Conservation (phyloP, 2,329 filamentous ascomycete genomes). For the Phialophora chinensis region DNA sequence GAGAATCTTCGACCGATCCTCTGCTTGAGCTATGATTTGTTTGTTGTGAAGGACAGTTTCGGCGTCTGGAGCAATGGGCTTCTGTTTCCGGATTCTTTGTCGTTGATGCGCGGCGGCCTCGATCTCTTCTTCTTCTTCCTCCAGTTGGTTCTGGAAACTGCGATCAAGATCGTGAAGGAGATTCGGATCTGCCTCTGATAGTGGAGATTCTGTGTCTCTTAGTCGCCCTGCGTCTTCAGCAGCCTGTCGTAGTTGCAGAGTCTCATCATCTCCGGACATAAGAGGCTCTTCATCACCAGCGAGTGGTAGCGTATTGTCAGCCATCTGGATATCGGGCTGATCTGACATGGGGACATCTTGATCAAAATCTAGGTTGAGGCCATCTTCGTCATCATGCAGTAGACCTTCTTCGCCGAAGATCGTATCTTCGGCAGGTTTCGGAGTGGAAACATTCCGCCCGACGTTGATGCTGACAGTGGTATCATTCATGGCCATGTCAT, state of each 20-base stretch:
- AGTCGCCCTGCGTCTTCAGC: constrained; percentile 43
- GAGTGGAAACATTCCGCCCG: constrained; percentile 80
- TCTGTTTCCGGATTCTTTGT: constrained; percentile 78
- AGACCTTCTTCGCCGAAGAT: constrained; percentile 58
- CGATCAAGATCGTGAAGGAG: constrained; percentile 68
- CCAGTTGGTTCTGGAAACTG: constrained; percentile 59
- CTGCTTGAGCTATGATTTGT: constrained; percentile 85
- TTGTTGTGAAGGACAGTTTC: constrained; percentile 76
- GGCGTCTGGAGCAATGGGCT: constrained; percentile 79
- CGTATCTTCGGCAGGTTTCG: constrained; percentile 71
- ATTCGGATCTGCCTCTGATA: constrained; percentile 60
- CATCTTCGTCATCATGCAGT: constrained; percentile 58
- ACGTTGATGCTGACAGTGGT: constrained; percentile 77
- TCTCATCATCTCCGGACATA: constrained; percentile 54
- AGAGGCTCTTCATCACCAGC: constrained; percentile 57
- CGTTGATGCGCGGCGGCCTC: constrained; percentile 65
- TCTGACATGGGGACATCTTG: constrained; percentile 53
- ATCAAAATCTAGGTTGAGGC: constrained; percentile 59
- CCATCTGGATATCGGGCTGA: constrained; percentile 46
- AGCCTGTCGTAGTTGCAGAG: constrained; percentile 51
- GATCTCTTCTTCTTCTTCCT: constrained; percentile 56
- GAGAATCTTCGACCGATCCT: constrained; percentile 83
- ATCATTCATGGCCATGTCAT: constrained; percentile 68
- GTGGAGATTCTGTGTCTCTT: constrained; percentile 58
- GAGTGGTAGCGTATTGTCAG: constrained; percentile 61